Conservation (phyloP, 2,329 filamentous ascomycete species). For the Cytospora mali region DNA sequence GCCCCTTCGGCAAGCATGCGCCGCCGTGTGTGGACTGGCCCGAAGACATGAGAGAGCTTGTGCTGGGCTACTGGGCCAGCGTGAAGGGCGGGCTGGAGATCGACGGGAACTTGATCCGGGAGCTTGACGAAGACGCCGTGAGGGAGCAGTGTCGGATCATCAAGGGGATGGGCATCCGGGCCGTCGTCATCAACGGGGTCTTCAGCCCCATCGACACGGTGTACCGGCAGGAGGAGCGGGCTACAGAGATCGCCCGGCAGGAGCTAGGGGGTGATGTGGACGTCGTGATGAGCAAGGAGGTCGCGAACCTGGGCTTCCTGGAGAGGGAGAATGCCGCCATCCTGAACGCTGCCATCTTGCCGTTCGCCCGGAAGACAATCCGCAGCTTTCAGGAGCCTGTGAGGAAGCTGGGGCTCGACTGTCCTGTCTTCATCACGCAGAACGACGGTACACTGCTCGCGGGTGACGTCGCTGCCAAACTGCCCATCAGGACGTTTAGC, state of each 20-base stretch:
- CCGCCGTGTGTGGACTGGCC: constrained; percentile 59
- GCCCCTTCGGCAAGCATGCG: constrained; percentile 54
- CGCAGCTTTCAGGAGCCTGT: constrained; percentile 57
- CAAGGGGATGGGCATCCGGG: constrained; percentile 46
- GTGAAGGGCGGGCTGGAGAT: constrained; percentile 56
- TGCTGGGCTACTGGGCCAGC: constrained; percentile 49
- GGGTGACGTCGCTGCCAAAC: constrained; percentile 53
- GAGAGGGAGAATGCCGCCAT: constrained; percentile 68
- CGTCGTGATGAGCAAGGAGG: constrained; percentile 54
- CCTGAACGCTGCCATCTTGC: constrained; percentile 63
- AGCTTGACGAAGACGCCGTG: constrained; percentile 48
- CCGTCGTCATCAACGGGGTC: constrained; percentile 52
- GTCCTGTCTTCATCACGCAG: constrained; percentile 63
- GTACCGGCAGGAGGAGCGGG: constrained; percentile 52
- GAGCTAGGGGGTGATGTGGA: constrained; percentile 44
- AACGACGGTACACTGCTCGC: constrained; percentile 65
- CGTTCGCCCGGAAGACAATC: constrained; percentile 60
- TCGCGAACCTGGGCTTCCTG: constrained; percentile 57
- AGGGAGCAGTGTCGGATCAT: constrained; percentile 43
- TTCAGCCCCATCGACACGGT: constrained; percentile 57
- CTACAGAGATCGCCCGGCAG: constrained; percentile 44
- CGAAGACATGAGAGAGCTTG: constrained; percentile 48
- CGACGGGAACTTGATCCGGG: constrained; percentile 50
- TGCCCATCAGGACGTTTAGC: constrained; percentile 65
- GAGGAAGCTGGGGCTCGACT: constrained; percentile 49